Evolutionary conservation across 805 yeast species (phyloP).

Genomic region (Nakazawaea peltata): DNA sequence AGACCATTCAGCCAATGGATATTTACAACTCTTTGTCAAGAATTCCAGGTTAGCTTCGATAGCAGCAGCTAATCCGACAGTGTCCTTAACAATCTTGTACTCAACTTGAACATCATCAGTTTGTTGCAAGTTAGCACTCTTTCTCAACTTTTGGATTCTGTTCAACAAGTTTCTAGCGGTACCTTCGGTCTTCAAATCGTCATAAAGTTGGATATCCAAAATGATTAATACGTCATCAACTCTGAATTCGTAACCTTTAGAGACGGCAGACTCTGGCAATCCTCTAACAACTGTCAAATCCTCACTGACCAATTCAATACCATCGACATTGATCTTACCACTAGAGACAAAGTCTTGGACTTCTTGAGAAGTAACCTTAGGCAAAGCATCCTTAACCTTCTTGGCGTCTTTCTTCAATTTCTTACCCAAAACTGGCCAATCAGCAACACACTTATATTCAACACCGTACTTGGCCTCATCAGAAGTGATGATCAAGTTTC

Average conservation of each 20-base stretch:
- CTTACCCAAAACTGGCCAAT: constrained; percentile 98
- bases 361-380: constrained; percentile 69
- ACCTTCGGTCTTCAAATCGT: constrained; percentile 89
- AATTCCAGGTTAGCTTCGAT: constrained; percentile 58
- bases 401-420: constrained; percentile 91
- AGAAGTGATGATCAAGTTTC: constrained; percentile 78
- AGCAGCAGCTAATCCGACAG: constrained; percentile 55
- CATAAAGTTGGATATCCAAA: constrained; percentile 79
- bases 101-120: constrained; percentile 93
- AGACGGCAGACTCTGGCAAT: constrained; percentile 57
- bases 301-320: constrained; percentile 78
- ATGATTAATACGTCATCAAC: constrained; percentile 87
- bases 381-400: constrained; percentile 91
- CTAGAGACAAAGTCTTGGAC: constrained; percentile 66
- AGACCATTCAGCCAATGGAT: constrained; percentile 42
- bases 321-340: constrained; percentile 81
- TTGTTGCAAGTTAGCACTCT: constrained; percentile 89
- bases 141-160: constrained; percentile 95
- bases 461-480: constrained; percentile 92
- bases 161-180: constrained; percentile 92
- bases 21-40: constrained; percentile 70
- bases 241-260: constrained; percentile 77
- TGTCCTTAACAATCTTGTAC: constrained; percentile 63
- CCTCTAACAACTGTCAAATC: constrained; percentile 90
- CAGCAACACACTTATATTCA: constrained; percentile 90